Percentiles rank a stretch among this genome's conserved stretches.
Evolutionary conservation across 2,329 filamentous ascomycete species (phyloP).

Genomic region (Pseudopyricularia cyperi): DNA sequence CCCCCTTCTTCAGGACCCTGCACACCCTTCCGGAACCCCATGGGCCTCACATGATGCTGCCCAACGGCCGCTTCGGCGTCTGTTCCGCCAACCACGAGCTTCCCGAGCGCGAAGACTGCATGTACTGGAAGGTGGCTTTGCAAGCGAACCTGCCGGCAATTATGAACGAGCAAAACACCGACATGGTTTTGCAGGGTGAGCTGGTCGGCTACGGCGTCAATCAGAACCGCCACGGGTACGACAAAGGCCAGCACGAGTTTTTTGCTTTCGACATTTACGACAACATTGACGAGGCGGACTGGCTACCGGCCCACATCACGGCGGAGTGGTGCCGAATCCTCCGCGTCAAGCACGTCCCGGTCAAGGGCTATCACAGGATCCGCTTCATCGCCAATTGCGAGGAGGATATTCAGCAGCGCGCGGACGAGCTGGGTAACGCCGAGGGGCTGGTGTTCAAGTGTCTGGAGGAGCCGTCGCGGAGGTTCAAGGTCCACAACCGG

Average conservation of each 20-base stretch:
- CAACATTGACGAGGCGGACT: not conserved
- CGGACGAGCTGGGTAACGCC: not conserved
- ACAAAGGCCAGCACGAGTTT: conserved; percentile 8
- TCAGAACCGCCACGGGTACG: conserved; percentile 15
- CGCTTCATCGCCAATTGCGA: conserved; percentile 5
- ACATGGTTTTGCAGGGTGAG: conserved; percentile 18
- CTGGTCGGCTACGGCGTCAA: conserved; percentile 15
- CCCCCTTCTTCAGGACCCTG: conserved; percentile 6
- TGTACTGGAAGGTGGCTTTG: conserved; percentile 14
- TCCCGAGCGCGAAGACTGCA: conserved; percentile 5
- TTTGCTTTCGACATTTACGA: conserved; percentile 10
- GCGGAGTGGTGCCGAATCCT: not conserved
- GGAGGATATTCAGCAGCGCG: not conserved
- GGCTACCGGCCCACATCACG: not conserved
- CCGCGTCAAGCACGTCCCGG: conserved; percentile 9
- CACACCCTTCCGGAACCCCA: conserved; percentile 3
- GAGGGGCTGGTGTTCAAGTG: conserved; percentile 4
- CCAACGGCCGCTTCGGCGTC: conserved; percentile 17
- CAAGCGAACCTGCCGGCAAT: conserved; percentile 9
- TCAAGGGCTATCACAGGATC: conserved; percentile 3
- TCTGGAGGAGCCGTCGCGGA: not conserved
- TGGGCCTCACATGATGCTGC: conserved; percentile 6
- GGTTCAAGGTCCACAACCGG: conserved; percentile 4
- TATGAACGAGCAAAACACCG: conserved; percentile 8
- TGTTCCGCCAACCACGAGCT: conserved; percentile 16